phyloP scores from a whole-genome alignment of 2,329 filamentous ascomycete species.

The Hypoxylon sp. region DNA sequence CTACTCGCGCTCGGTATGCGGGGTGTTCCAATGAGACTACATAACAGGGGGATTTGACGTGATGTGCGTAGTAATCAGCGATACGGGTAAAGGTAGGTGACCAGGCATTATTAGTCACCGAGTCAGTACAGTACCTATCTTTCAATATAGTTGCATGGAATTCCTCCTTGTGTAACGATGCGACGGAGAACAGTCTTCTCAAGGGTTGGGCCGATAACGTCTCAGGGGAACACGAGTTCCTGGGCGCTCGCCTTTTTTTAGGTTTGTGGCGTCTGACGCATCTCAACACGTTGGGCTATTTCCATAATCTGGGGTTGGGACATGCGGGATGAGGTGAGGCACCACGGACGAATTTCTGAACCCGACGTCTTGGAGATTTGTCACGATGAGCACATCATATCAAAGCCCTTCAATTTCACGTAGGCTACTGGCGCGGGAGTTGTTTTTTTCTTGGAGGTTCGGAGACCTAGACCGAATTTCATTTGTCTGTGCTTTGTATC shows the following conservation, averaged over 20 bases:
- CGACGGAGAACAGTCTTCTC: constrained; percentile 7
- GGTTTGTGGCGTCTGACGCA: constrained; percentile 21
- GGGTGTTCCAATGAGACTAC: constrained; percentile 36
- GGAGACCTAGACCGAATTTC: constrained; percentile 34
- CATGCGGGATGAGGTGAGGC: constrained; percentile 28
- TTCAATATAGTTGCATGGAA: constrained; percentile 13
- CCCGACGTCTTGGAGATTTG: constrained; percentile 36
- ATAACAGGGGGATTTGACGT: constrained; percentile 22
- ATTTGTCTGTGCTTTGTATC: constrained; percentile 42
- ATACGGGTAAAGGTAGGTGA: constrained; percentile 35
- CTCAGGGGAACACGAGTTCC: constrained; percentile 11
- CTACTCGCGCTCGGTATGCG: constrained; percentile 38
- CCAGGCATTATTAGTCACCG: constrained; percentile 39
- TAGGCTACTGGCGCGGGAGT: constrained; percentile 10
- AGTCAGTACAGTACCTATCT: constrained; percentile 20
- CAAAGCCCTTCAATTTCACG: background rate
- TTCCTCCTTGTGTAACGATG: constrained; percentile 30
- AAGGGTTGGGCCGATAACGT: constrained; percentile 17
- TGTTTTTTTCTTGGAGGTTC: constrained; percentile 26
- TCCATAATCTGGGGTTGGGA: constrained; percentile 33
- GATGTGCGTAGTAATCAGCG: constrained; percentile 44
- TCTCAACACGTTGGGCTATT: constrained; percentile 19
- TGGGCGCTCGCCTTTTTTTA: constrained; percentile 15
- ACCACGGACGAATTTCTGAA: constrained; percentile 38
- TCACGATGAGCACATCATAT: constrained; percentile 30